These are phyloP conservation scores for Cryptococcus deneoformans DNA, from an alignment of 1,284 basidiomycete genomes.

Conservation along the genomic window DNA sequence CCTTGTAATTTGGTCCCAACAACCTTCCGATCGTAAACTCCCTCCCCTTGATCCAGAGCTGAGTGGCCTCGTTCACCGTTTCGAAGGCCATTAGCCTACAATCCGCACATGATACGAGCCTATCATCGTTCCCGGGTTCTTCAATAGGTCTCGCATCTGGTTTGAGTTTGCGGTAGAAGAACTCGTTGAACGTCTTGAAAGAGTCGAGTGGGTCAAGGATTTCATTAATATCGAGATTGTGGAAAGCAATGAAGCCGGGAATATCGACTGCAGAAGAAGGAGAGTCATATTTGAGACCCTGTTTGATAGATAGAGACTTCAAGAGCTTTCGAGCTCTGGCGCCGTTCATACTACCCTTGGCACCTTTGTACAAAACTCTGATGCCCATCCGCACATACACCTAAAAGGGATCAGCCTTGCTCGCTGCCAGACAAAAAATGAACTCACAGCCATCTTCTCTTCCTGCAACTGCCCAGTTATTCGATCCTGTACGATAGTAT, in stretches of 20 bases:
- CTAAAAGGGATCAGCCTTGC: slow-evolving; percentile 52
- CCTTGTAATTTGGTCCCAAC: slow-evolving; percentile 73
- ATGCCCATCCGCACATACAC: slow-evolving; percentile 93
- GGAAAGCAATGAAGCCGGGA: slow-evolving; percentile 82
- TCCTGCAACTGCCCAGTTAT: slow-evolving; percentile 88
- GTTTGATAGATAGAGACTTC: slow-evolving; percentile 88
- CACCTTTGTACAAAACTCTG: slow-evolving; percentile 88
- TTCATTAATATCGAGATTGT: slow-evolving; percentile 77
- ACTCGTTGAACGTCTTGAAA: slow-evolving; percentile 86
- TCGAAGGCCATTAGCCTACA: slow-evolving; percentile 93
- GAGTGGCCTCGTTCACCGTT: slow-evolving; percentile 76
- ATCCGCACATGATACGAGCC: slow-evolving; percentile 85
- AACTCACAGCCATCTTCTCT: slow-evolving; percentile 73
- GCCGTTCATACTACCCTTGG: slow-evolving; percentile 85
- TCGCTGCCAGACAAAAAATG: too few species aligned
- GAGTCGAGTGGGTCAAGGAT: slow-evolving; percentile 76
- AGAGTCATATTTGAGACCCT: slow-evolving; percentile 88
- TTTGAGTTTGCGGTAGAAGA: slow-evolving; percentile 89
- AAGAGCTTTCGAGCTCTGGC: slow-evolving; percentile 73
- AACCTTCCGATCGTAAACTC: slow-evolving; percentile 80
- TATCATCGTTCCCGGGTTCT: slow-evolving; percentile 65
- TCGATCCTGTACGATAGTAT: slow-evolving; percentile 93
- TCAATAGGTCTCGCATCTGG: slow-evolving; percentile 75
- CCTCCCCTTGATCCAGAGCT: slow-evolving; percentile 95
- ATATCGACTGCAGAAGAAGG: slow-evolving; percentile 83